Evolutionary conservation across 108 stramenopile genomes (phyloP), one percentile per base, ranked within the genome.

Genomic region (Aurantiochytrium sp.): DNA sequence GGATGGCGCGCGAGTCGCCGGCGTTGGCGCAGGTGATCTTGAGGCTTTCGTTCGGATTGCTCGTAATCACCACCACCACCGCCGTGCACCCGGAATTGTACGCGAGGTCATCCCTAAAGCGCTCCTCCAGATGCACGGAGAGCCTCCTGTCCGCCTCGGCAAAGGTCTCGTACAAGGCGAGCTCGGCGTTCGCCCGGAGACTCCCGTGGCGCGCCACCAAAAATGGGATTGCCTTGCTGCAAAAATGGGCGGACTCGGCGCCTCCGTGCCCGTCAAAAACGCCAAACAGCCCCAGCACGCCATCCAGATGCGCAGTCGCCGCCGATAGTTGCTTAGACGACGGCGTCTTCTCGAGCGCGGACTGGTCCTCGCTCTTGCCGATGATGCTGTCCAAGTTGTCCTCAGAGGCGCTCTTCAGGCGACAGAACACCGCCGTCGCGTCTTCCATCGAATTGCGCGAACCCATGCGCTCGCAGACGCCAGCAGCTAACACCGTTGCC

Each of bases 241-340:
- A 48, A 81, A 39, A 81, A 12, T 48, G 6, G 1, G 73, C 73
- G 42, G 36, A 81, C 73, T 37, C 73, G 39, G 8, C 6, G 39
- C 73, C 73, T 6, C 73, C 73, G 45, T 81, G 73, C 6, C 73
- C 73, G 30, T 81, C 73, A 2, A 81, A 81, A 19, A 81, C 73
- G 10, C 73, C 73, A 48, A 81, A 81, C 21, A 12, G 32, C 19
- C 73, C 45, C 0, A 48, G 73, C 21, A 81, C 30, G 12, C 12
- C 12, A 17, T 52, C 50, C 50, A n/a, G n/a, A n/a, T 17, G 50
- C 15, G 50, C 50, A 52, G 8, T 8, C 50, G 8, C 50, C 50
- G 17, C 50, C 50, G 50, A 52, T 8, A 52, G 50, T 17, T 52
- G 15, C 50, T 15, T 17, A 17, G 15, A 15, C 3, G 8, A 15